phyloP scores from a whole-genome alignment of 2,329 filamentous ascomycete species.

The Lachnum nothofagi region DNA sequence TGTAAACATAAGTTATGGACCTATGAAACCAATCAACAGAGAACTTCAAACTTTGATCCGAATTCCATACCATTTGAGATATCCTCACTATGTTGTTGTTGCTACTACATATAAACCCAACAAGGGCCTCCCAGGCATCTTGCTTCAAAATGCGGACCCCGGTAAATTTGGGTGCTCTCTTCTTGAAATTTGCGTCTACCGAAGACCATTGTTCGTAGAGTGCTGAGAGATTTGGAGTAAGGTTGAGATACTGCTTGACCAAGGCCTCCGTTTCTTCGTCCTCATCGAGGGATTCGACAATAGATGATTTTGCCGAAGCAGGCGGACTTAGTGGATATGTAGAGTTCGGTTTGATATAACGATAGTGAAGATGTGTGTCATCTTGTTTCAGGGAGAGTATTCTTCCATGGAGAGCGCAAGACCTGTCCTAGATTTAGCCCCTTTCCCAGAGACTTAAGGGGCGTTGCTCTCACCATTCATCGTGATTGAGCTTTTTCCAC shows the following conservation, averaged over 20 bases:
- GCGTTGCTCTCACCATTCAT: slow-evolving; percentile 63
- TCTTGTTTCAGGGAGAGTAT: slow-evolving; percentile 85
- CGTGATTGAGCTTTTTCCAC: slow-evolving; percentile 78
- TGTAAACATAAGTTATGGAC: slow-evolving; percentile 81
- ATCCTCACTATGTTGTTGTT: slow-evolving; percentile 98
- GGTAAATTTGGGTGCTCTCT: slow-evolving; percentile 78
- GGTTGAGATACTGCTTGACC: slow-evolving; percentile 79
- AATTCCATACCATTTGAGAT: slow-evolving; percentile 71
- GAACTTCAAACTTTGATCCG: background rate
- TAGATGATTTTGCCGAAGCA: slow-evolving; percentile 34
- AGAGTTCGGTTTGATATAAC: slow-evolving; percentile 54
- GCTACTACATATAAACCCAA: slow-evolving; percentile 96
- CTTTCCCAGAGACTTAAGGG: slow-evolving; percentile 6
- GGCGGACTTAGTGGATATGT: slow-evolving; percentile 36
- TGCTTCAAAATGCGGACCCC: slow-evolving; percentile 90
- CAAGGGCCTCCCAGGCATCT: slow-evolving; percentile 89
- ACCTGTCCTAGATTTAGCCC: slow-evolving; percentile 43
- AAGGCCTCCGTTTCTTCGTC: slow-evolving; percentile 69
- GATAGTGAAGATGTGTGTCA: slow-evolving; percentile 70
- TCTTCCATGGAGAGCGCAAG: slow-evolving; percentile 78
- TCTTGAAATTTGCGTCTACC: slow-evolving; percentile 81
- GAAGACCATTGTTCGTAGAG: slow-evolving; percentile 85
- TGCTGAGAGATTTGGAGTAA: slow-evolving; percentile 66
- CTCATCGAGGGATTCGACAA: slow-evolving; percentile 34
- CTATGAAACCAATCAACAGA: slow-evolving; percentile 34